Evolutionary conservation across 164 flowering plant species (phyloP).

Genomic region (Nelumbo lutea): DNA sequence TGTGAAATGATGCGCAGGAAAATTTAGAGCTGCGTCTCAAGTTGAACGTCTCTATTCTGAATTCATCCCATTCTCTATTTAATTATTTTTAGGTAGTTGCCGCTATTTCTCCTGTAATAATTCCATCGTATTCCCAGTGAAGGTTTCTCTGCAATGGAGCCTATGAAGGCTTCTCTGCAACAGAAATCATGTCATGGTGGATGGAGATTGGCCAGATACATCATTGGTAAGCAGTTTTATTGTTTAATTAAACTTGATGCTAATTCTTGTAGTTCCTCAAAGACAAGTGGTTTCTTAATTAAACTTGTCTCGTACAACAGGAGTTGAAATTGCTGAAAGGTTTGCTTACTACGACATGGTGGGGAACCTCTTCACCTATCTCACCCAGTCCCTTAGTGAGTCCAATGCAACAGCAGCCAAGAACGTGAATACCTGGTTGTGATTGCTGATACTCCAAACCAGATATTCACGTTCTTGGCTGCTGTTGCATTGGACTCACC

Average conservation of each 20-base stretch:
- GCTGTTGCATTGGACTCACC: slow-evolving; percentile 36
- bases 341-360: slow-evolving; percentile 50
- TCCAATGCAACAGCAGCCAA: slow-evolving; percentile 42
- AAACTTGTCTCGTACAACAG: slow-evolving; percentile 19
- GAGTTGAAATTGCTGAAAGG: slow-evolving; percentile 59
- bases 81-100: too few relatives aligned
- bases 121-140: too few relatives aligned
- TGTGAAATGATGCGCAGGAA: too few relatives aligned
- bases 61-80: too few relatives aligned
- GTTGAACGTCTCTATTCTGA: too few relatives aligned
- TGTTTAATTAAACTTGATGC: neutral
- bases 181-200: slow-evolving; percentile 13
- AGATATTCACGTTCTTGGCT: slow-evolving; percentile 49
- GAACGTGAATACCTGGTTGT: slow-evolving; percentile 48
- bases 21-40: too few relatives aligned
- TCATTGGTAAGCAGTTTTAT: slow-evolving; percentile 18
- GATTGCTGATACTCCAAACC: slow-evolving; percentile 44
- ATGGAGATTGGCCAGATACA: slow-evolving; percentile 27
- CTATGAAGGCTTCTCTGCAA: neutral
- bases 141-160: neutral
- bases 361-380: slow-evolving; percentile 49
- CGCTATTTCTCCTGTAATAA: too few relatives aligned
- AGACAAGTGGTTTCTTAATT: neutral
- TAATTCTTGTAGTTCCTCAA: neutral
- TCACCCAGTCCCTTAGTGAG: slow-evolving; percentile 35